These are phyloP conservation scores for Wickerhamiella domercqiae DNA, from an alignment of 805 yeast genomes.

Conservation along the genomic window DNA sequence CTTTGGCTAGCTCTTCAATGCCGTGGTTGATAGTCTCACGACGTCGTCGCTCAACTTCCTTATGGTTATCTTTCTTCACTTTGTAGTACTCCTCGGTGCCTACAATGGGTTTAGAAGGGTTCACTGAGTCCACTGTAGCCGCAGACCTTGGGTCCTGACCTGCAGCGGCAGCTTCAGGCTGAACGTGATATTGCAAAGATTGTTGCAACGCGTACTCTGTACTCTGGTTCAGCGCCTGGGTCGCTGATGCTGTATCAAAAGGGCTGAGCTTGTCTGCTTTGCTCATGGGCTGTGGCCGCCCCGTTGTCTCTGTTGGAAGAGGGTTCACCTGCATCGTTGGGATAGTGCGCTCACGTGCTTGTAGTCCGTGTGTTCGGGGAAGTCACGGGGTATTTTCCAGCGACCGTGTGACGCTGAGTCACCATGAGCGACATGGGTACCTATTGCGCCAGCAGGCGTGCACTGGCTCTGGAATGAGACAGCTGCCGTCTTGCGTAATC, in stretches of 20 bases:
- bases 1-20: conserved; percentile 31
- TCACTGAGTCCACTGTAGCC: neutral
- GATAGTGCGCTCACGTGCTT: too few relatives aligned
- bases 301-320: neutral
- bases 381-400: too few relatives aligned
- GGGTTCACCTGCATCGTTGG: neutral
- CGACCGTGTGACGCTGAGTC: too few relatives aligned
- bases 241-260: neutral
- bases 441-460: too few relatives aligned
- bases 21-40: conserved; percentile 25
- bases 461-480: too few relatives aligned
- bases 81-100: conserved; percentile 78
- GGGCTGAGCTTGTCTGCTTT: neutral
- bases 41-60: conserved; percentile 26
- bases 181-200: neutral
- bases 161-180: neutral
- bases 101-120: conserved; percentile 37
- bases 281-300: neutral
- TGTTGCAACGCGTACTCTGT: conserved; percentile 1
- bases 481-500: too few relatives aligned
- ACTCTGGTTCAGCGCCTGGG: neutral
- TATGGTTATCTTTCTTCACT: conserved; percentile 74
- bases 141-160: neutral
- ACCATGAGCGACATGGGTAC: too few relatives aligned
- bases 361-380: too few relatives aligned